phyloP scores from a whole-genome alignment of 495 filamentous ascomycete genomes.

The Stereocaulon alpinum region DNA sequence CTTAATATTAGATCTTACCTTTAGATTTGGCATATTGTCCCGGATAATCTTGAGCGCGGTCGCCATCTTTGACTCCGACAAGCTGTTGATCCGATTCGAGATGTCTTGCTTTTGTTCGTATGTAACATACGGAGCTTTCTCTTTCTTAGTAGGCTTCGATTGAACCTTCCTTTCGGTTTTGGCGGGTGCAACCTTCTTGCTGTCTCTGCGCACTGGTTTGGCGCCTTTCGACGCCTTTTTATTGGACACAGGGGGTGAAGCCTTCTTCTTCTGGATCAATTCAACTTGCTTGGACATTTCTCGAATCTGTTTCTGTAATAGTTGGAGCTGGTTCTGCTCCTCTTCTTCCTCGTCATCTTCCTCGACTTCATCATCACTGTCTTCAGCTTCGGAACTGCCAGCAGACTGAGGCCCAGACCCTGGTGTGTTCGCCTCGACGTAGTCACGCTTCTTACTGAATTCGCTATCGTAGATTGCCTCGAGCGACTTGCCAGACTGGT shows the following conservation, averaged over 20 bases:
- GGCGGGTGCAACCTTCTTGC: slow-evolving; percentile 40
- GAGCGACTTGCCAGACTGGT: slow-evolving; percentile 56
- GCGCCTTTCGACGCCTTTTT: slow-evolving; percentile 44
- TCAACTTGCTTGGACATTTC: slow-evolving; percentile 48
- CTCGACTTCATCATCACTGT: slow-evolving; percentile 58
- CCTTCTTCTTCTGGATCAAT: slow-evolving; percentile 50
- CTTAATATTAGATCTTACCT: slow-evolving; percentile 33
- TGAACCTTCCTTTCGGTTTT: slow-evolving; percentile 45
- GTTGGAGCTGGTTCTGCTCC: slow-evolving; percentile 52
- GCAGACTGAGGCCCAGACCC: slow-evolving; percentile 40
- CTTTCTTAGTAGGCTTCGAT: slow-evolving; percentile 33
- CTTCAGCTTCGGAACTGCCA: slow-evolving; percentile 46
- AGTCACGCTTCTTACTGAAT: slow-evolving; percentile 63
- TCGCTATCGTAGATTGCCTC: slow-evolving; percentile 63
- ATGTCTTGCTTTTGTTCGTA: slow-evolving; percentile 79
- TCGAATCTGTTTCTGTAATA: slow-evolving; percentile 57
- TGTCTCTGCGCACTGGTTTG: slow-evolving; percentile 44
- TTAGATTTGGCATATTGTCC: slow-evolving; percentile 67
- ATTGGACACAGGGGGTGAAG: slow-evolving; percentile 47
- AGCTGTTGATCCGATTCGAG: slow-evolving; percentile 62
- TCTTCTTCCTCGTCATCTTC: slow-evolving; percentile 53
- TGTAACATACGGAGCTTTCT: slow-evolving; percentile 47
- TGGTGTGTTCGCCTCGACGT: slow-evolving; percentile 64
- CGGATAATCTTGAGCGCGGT: slow-evolving; percentile 85
- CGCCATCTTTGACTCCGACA: slow-evolving; percentile 62